Percentiles rank a stretch among this genome's conserved stretches.
Conservation (phyloP, 352 stramenopile genomes). For the Pythium monospermum region DNA sequence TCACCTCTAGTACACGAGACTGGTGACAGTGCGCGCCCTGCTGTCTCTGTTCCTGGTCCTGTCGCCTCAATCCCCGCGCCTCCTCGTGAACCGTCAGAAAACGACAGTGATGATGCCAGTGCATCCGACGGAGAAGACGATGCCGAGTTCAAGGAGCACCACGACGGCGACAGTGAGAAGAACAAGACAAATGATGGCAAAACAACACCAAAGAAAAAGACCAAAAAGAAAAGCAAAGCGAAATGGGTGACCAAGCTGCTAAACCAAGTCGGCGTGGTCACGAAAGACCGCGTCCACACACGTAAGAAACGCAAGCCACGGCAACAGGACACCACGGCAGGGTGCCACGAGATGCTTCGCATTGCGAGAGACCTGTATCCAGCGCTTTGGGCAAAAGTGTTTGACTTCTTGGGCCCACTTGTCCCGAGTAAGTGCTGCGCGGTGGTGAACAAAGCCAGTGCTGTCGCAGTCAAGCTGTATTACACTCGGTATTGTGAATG, state of each 20-base stretch:
- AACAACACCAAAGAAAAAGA: neutral
- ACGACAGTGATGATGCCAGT: neutral
- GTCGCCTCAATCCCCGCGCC: no score
- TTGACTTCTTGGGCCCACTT: slow-evolving; percentile 31
- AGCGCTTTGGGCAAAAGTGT: slow-evolving; percentile 25
- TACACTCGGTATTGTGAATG: slow-evolving; percentile 36
- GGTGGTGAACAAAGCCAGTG: slow-evolving; percentile 33
- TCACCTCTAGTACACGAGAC: no score
- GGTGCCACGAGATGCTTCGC: slow-evolving; percentile 12
- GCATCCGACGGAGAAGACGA: neutral
- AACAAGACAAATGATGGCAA: neutral
- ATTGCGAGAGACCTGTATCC: slow-evolving; percentile 9
- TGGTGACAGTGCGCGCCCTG: no score
- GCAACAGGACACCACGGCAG: neutral
- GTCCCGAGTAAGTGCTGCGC: slow-evolving; percentile 27
- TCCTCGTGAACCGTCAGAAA: no score
- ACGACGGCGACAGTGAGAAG: neutral
- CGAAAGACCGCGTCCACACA: slow-evolving; percentile 28
- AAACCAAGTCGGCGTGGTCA: slow-evolving; percentile 26
- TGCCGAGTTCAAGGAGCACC: neutral
- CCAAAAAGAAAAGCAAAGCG: slow-evolving; percentile 5
- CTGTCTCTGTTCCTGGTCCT: no score
- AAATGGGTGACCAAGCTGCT: slow-evolving; percentile 45
- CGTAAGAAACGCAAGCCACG: slow-evolving; percentile 26
- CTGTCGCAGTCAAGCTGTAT: slow-evolving; percentile 24